phyloP scores from a whole-genome alignment of 768 basidiomycete species.

The Termitomyces sp. region DNA sequence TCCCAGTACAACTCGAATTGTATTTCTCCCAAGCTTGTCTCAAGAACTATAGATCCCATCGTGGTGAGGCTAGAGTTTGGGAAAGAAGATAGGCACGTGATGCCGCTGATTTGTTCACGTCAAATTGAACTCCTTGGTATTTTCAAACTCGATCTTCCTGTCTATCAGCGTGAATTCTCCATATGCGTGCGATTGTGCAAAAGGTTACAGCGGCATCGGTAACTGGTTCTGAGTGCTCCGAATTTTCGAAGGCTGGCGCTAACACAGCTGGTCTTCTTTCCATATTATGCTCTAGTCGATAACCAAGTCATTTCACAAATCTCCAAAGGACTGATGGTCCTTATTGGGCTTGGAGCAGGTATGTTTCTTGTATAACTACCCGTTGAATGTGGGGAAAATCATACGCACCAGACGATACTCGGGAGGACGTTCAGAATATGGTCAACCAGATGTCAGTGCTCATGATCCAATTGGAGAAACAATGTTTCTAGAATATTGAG shows the following conservation, averaged over 20 bases:
- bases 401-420: conserved; percentile 65
- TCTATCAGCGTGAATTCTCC: neutral
- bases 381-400: neutral
- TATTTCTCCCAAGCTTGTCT: conserved; percentile 83
- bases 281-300: conserved; percentile 51
- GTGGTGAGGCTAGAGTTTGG: neutral
- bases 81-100: conserved; percentile 6
- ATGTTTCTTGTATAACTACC: conserved; percentile 16
- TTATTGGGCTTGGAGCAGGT: conserved; percentile 87
- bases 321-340: conserved; percentile 79
- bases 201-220: conserved; percentile 84
- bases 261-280: neutral
- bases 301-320: conserved; percentile 76
- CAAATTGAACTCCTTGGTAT: neutral
- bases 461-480: too few relatives aligned
- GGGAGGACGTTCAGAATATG: conserved; percentile 62
- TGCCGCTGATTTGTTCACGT: neutral
- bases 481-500: conserved; percentile 1
- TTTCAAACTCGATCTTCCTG: neutral
- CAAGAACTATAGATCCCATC: conserved; percentile 62
- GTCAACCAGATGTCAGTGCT: conserved; percentile 74
- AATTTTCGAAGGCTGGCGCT: neutral
- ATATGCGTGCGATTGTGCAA: conserved; percentile 85
- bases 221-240: conserved; percentile 39
- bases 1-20: conserved; percentile 91